Conservation (phyloP, 805 yeast genomes). For the Wickerhamiella nectarea region DNA sequence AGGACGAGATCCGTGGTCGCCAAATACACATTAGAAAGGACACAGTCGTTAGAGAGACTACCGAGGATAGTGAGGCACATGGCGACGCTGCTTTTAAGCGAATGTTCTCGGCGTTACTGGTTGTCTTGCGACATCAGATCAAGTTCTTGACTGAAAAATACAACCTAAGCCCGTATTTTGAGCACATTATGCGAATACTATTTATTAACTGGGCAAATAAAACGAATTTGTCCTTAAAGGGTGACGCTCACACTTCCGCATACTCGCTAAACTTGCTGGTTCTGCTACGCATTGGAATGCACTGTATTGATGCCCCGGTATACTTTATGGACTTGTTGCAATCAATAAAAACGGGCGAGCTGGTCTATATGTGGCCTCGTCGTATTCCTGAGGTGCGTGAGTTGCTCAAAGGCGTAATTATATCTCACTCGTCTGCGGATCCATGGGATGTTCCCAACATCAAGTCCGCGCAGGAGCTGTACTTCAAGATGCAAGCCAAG, state of each 20-base stretch:
- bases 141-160: conserved; percentile 3
- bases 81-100: conserved; percentile 10
- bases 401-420: neutral
- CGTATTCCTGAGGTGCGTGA: neutral
- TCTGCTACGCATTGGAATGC: conserved; percentile 21
- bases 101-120: conserved; percentile 8
- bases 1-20: conserved; percentile 25
- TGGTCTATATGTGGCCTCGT: conserved; percentile 20
- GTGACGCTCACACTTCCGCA: neutral
- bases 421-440: neutral
- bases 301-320: conserved; percentile 17
- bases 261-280: conserved; percentile 20
- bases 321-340: conserved; percentile 20
- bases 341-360: conserved; percentile 22
- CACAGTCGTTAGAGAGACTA: neutral
- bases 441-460: conserved; percentile 1
- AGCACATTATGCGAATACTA: conserved; percentile 6
- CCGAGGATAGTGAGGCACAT: conserved; percentile 6
- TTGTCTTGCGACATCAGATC: conserved; percentile 12
- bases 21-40: conserved; percentile 12
- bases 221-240: conserved; percentile 9
- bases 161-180: conserved; percentile 6
- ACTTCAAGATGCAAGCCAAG: neutral
- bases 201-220: conserved; percentile 9
- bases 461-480: conserved; percentile 6